Evolutionary conservation across 768 basidiomycete species (phyloP), one percentile per base, ranked within the genome.

Genomic region (Trametes sanguinea): DNA sequence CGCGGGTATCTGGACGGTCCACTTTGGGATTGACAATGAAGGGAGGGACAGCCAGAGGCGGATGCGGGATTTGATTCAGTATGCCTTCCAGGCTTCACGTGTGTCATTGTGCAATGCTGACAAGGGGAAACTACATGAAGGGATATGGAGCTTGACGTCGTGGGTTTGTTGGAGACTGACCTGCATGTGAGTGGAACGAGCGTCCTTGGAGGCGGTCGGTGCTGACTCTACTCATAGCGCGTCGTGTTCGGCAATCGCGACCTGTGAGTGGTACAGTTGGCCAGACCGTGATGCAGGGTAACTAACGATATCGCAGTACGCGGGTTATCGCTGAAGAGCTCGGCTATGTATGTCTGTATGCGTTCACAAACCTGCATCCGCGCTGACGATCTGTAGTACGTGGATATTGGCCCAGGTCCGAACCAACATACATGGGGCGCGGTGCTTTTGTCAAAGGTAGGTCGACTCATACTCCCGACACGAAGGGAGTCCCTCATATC

Each of bases 351-450:
- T 71, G 87, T 78, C 3, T 9, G 37, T 8, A 39, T 30, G n/a
- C 3, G n/a, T 13, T 37, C 30, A 13, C 13, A 11, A 32, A 32
- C 29, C 3, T 29, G 50, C 14, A 8, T 30, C 51, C 10, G 8
- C 40, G 9, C 57, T 61, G 27, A 48, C 35, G 47, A 40, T 33
- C 29, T 9, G 6, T 65, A 94, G 91, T 85, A 94, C 70, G 89
- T 93, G 4, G 94, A 96, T 69, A 78, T 94, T 13, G 94, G 94
- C 2, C 94, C 94, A 3, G 92, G 92, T 43, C 92, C 93, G 2
- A 90, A 92, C 69, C 78, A 86, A 53, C 93, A 95, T 69, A 95
- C 94, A 0, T 95, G 94, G 94, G 94, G 94, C 51, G 89, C 89
- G 30, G 86, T 81, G 5, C 77, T 95, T 2, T 76, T 95, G 2